Evolutionary conservation across 2,329 filamentous ascomycete species (phyloP).

Genomic region (Xylaria sp.): DNA sequence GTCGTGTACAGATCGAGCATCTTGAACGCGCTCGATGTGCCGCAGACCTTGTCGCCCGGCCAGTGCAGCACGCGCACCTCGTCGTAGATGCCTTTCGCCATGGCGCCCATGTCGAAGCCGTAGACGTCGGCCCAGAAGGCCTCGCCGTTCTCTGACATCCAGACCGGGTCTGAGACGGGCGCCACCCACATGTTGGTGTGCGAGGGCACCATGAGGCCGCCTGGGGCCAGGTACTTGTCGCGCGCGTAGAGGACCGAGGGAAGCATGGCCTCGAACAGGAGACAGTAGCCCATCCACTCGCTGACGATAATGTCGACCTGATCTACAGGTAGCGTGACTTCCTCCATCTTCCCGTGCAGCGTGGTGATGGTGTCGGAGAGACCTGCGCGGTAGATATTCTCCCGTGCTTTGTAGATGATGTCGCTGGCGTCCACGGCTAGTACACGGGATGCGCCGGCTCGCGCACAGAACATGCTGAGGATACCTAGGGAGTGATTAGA

Average conservation of each 20-base stretch:
- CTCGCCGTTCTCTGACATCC: conserved; percentile 77
- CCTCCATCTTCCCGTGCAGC: conserved; percentile 85
- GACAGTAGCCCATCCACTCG: conserved; percentile 97
- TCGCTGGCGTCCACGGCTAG: conserved; percentile 91
- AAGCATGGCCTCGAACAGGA: conserved; percentile 95
- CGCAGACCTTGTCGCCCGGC: conserved; percentile 64
- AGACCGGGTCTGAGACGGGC: conserved; percentile 78
- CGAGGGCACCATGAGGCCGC: conserved; percentile 84
- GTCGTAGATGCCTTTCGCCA: conserved; percentile 82
- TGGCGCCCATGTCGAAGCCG: conserved; percentile 89
- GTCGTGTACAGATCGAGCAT: conserved; percentile 78
- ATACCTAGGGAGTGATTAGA: conserved; percentile 62
- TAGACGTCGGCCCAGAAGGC: conserved; percentile 92
- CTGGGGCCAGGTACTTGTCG: conserved; percentile 81
- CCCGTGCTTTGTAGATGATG: conserved; percentile 84
- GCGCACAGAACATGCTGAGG: conserved; percentile 91
- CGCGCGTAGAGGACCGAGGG: conserved; percentile 88
- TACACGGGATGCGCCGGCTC: conserved; percentile 83
- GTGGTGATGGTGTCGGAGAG: conserved; percentile 77
- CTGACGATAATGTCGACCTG: conserved; percentile 94
- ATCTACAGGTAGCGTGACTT: conserved; percentile 76
- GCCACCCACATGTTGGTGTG: conserved; percentile 84
- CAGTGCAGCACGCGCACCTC: conserved; percentile 81
- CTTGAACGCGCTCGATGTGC: conserved; percentile 68
- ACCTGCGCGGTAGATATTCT: conserved; percentile 83